Base-by-base conservation (phyloP, 768 basidiomycete species). In the Leccinum subtestaceum region DNA sequence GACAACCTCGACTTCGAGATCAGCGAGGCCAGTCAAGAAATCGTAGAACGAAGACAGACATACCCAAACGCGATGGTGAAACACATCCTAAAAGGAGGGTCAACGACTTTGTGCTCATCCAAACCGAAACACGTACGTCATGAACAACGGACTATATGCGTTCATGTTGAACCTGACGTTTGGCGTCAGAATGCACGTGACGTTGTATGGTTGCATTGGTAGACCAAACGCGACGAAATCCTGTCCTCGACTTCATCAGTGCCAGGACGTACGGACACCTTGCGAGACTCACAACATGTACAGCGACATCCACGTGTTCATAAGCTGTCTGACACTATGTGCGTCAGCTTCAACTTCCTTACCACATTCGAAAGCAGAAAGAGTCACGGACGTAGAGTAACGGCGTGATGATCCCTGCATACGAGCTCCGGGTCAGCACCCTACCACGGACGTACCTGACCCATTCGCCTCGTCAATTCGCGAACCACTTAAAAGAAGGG, bases 1-100 rank as follows among this genome's bases (percentile, higher is more conserved):
- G 87, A 89, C 17, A 93, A 78, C 19, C 89, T 91, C n/a, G 70
- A 87, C 10, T 88, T 3, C 81, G 77, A 83, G 31, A 82, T 75
- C 12, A 47, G 23, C 46, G 21, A 7, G 23, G 4, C 21, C 13
- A 47, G 8, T 11, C 11, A 23, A 11, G 46, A 13, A 25, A 12
- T 19, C 23, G 13, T 4, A 48, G 2, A 6, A 50, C 6, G 36
- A 38, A 38, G 6, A 38, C 11, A 3, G 50, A 53, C 67, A 17
- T 62, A 65, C 71, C 69, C 65, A 53, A 82, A 71, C 25, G 72
- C 64, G 3, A 71, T 55, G 9, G 71, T 67, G 45, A 72, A 67
- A 15, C 56, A 55, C 3, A 72, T 65, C 29, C 71, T 72, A 47
- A 15, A 17, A 46, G 2, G 8, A 2, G 13, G 12, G 46, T 47